These are phyloP conservation scores for Lactifluus pinguis DNA, from an alignment of 768 basidiomycete genomes.

Conservation along the genomic window DNA sequence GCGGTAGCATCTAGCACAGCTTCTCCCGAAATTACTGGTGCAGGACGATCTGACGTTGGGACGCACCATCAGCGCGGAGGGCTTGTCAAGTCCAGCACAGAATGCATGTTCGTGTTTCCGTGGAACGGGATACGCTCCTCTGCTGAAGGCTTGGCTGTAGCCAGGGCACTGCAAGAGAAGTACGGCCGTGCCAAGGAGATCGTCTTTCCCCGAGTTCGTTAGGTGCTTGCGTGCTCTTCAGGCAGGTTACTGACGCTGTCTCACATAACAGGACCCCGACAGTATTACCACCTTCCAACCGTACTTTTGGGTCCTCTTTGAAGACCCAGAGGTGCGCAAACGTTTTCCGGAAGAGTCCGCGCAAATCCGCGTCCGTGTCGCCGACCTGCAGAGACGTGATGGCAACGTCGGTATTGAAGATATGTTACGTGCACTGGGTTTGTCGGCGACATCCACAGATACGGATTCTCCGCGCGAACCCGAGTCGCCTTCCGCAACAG, in stretches of 20 bases:
- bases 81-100: not conserved
- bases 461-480: not conserved
- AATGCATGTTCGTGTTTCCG: constrained; percentile 3
- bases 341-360: not conserved
- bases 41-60: not conserved
- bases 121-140: constrained; percentile 3
- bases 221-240: not conserved
- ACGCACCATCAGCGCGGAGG: not conserved
- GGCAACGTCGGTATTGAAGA: constrained; percentile 15
- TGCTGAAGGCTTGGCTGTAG: constrained; percentile 13
- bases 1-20: not conserved
- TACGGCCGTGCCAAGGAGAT: constrained; percentile 12
- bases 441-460: not conserved
- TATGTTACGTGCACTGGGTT: constrained; percentile 6
- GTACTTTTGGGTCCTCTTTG: constrained; percentile 14
- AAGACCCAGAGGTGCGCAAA: not conserved
- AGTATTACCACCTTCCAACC: not conserved
- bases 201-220: constrained; percentile 12
- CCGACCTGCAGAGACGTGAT: not conserved
- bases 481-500: not conserved
- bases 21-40: not conserved
- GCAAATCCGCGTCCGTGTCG: not conserved
- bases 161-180: constrained; percentile 11
- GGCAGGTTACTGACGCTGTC: not conserved
- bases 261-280: not conserved